Percentiles rank a stretch among this genome's conserved stretches.
Evolutionary conservation across 306 rosid species (phyloP).

Genomic region (Lathyrus sativus): DNA sequence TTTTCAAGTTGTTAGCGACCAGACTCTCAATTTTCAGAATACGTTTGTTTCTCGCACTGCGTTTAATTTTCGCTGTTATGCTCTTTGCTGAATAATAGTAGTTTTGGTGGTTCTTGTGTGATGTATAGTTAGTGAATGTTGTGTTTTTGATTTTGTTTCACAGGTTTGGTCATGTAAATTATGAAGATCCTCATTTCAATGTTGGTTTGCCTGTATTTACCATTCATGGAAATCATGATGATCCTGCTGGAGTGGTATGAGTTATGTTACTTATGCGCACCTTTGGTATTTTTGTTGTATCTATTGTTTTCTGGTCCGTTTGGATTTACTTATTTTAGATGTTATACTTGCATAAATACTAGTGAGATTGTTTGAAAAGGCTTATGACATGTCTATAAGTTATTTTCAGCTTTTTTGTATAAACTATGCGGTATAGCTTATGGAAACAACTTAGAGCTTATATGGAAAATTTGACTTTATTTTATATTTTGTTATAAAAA

Average conservation of each 20-base stretch:
- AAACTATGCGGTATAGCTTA: background rate
- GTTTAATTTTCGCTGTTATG: background rate
- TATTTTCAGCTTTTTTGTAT: background rate
- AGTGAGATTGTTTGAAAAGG: background rate
- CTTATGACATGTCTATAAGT: background rate
- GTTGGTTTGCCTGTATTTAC: constrained; percentile 97
- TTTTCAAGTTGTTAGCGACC: constrained; percentile 98
- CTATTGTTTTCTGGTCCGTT: background rate
- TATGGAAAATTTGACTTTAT: background rate
- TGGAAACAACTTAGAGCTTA: background rate
- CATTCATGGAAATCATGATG: constrained; percentile 97
- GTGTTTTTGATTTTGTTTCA: constrained; percentile 2
- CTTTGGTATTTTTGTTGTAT: constrained; percentile 15
- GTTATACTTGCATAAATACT: background rate
- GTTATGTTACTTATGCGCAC: constrained; percentile 22
- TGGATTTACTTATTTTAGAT: background rate
- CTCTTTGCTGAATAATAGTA: background rate
- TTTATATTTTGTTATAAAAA: background rate
- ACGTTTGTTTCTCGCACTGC: constrained; percentile 42
- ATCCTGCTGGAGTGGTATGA: constrained; percentile 99
- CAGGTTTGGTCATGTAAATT: constrained; percentile 97
- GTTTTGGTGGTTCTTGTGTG: background rate
- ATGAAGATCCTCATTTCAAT: constrained; percentile 96
- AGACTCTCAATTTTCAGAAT: constrained; percentile 81
- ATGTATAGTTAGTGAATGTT: background rate